Conservation (phyloP, 108 stramenopile species). For the Aurantiochytrium sp. region DNA sequence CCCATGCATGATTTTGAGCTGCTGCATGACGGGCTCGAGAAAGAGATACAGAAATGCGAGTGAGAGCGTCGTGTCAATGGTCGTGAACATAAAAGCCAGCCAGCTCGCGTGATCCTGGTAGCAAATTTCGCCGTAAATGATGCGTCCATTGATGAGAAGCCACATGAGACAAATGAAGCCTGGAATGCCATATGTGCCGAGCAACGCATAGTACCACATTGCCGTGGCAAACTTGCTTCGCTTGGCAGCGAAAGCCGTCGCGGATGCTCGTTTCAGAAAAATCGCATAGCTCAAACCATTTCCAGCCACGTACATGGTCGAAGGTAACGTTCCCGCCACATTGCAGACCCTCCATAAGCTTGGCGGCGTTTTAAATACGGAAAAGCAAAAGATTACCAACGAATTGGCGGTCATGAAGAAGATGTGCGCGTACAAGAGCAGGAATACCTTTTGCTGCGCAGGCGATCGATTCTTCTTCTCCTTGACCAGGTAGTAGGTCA, state of each 20-base stretch:
- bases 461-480: too few relatives aligned
- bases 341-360: background rate
- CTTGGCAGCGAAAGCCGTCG: background rate
- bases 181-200: background rate
- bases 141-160: background rate
- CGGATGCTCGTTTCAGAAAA: background rate
- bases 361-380: background rate
- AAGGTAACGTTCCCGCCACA: background rate
- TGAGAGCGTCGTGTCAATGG: background rate
- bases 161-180: background rate
- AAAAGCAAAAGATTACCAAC: background rate
- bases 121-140: background rate
- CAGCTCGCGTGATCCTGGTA: background rate
- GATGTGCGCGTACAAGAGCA: background rate
- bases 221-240: background rate
- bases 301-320: background rate
- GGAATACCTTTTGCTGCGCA: too few relatives aligned
- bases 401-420: background rate
- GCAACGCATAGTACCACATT: background rate
- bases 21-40: background rate
- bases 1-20: background rate
- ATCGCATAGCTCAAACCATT: background rate
- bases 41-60: background rate
- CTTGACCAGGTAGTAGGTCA: too few relatives aligned
- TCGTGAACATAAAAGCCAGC: background rate